Percentiles rank a stretch among this genome's conserved stretches.
Conservation (phyloP, 2,329 filamentous ascomycete genomes). For the Cytospora piceicola region DNA sequence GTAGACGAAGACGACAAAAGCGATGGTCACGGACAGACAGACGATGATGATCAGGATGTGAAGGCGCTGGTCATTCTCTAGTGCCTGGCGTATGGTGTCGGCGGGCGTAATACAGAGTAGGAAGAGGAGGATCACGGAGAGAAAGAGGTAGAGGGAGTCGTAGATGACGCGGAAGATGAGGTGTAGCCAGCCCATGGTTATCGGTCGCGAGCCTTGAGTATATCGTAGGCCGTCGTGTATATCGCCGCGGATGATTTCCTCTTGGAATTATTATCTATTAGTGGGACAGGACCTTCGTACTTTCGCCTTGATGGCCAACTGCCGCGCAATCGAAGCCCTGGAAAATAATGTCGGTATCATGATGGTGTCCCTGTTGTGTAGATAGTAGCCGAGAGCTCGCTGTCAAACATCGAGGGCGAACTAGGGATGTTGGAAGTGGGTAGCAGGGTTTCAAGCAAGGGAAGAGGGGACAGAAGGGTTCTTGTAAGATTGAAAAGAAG, state of each 20-base stretch:
- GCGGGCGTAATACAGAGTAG: slow-evolving; percentile 80
- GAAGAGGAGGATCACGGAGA: slow-evolving; percentile 73
- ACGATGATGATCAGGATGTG: slow-evolving; percentile 84
- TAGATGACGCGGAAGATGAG: slow-evolving; percentile 81
- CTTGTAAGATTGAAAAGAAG: background rate
- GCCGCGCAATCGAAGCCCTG: slow-evolving; percentile 28
- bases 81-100: slow-evolving; percentile 79
- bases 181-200: slow-evolving; percentile 36
- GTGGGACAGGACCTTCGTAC: slow-evolving; percentile 17
- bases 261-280: slow-evolving; percentile 25
- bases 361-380: slow-evolving; percentile 25
- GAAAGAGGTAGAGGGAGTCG: slow-evolving; percentile 73
- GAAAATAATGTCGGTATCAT: slow-evolving; percentile 30
- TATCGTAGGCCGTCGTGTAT: background rate
- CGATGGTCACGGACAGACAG: slow-evolving; percentile 72
- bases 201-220: background rate
- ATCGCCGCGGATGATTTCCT: background rate
- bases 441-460: too few species aligned
- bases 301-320: slow-evolving; percentile 28
- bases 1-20: slow-evolving; percentile 77
- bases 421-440: slow-evolving; percentile 14
- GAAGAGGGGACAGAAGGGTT: background rate
- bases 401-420: slow-evolving; percentile 25
- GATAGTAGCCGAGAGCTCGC: slow-evolving; percentile 11
- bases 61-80: slow-evolving; percentile 66